A percentile compares a stretch with the other conserved stretches of the same genome.
Conservation (phyloP, 305 asterid species). For the Nicotiana rustica region DNA sequence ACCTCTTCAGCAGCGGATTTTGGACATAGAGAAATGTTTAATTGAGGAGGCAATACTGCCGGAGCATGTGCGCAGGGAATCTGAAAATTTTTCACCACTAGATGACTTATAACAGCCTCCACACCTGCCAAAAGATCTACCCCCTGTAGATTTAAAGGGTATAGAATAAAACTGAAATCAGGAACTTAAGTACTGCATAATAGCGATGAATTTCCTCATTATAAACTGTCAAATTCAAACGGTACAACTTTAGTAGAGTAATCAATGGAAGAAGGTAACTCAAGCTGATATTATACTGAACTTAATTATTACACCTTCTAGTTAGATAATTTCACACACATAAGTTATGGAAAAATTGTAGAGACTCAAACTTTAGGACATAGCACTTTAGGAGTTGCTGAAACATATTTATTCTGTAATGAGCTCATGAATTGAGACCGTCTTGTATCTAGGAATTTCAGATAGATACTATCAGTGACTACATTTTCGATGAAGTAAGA, state of each 20-base stretch:
- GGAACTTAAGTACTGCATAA: not conserved
- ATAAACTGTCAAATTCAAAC: not conserved
- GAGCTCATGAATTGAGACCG: slow-evolving; percentile 5
- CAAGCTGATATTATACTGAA: not conserved
- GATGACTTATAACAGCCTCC: slow-evolving; percentile 89
- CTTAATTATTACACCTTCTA: not conserved
- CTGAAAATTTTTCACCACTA: slow-evolving; percentile 76
- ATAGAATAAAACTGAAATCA: slow-evolving; percentile 30
- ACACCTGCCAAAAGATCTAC: slow-evolving; percentile 87
- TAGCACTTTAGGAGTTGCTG: not conserved
- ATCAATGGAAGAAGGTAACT: not conserved
- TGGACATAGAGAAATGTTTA: slow-evolving; percentile 64
- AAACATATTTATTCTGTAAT: not conserved
- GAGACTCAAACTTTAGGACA: not conserved
- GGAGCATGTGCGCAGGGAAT: slow-evolving; percentile 96
- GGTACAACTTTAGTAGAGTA: slow-evolving; percentile 8
- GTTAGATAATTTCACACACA: slow-evolving; percentile 7
- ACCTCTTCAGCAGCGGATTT: slow-evolving; percentile 97
- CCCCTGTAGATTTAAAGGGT: slow-evolving; percentile 58
- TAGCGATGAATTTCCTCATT: not conserved
- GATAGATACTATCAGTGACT: not conserved
- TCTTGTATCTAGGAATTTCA: not conserved
- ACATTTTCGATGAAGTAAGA: slow-evolving; percentile 24
- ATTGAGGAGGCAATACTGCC: slow-evolving; percentile 68
- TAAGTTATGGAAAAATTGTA: not conserved